Conservation (phyloP, 2,329 filamentous ascomycete species). For the Trichoderma atrobrunneum region DNA sequence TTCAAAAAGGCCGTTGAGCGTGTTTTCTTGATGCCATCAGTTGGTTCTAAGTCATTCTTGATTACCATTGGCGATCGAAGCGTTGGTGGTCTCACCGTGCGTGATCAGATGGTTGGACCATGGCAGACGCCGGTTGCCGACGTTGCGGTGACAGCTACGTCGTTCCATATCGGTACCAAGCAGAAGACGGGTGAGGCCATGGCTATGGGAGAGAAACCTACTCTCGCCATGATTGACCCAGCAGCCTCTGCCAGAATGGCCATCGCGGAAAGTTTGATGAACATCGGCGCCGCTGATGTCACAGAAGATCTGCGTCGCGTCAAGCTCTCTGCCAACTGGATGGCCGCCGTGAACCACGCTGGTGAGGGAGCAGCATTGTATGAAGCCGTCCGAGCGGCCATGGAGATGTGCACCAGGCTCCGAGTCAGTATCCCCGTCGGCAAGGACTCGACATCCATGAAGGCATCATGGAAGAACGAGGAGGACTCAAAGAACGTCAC, state of each 20-base stretch:
- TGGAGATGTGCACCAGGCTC: constrained; percentile 87
- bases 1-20: constrained; percentile 68
- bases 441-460: constrained; percentile 99
- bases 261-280: constrained; percentile 89
- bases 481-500: constrained; percentile 78
- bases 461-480: constrained; percentile 85
- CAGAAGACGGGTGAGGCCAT: constrained; percentile 88
- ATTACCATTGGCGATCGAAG: constrained; percentile 95
- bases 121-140: constrained; percentile 96
- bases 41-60: constrained; percentile 95
- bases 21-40: constrained; percentile 80
- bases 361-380: constrained; percentile 92
- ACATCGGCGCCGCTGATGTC: constrained; percentile 74
- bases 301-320: constrained; percentile 73
- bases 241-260: constrained; percentile 94
- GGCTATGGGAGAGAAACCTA: constrained; percentile 93
- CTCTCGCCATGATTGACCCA: constrained; percentile 82
- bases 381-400: constrained; percentile 87
- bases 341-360: constrained; percentile 91
- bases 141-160: constrained; percentile 86
- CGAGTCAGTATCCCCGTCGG: constrained; percentile 93
- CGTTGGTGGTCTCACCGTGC: constrained; percentile 81
- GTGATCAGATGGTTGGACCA: constrained; percentile 94
- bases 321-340: constrained; percentile 95
- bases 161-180: constrained; percentile 63